phyloP scores from a whole-genome alignment of 129 eudicot genomes.

The Saussurea involucrata region DNA sequence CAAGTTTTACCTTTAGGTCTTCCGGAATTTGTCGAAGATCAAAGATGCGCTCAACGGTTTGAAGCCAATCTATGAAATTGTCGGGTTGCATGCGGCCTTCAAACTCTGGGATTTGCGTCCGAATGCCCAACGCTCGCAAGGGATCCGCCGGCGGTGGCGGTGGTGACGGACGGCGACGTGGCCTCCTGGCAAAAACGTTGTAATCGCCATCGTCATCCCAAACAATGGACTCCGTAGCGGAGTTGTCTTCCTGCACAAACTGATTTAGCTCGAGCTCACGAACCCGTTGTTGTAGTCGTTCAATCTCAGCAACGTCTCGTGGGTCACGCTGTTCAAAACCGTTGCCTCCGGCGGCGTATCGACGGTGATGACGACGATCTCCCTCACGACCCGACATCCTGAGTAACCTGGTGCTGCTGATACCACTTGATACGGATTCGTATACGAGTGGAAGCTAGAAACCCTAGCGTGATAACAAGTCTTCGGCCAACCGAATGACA shows the following conservation, averaged over 20 bases:
- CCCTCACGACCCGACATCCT: neutral
- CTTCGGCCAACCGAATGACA: too few species aligned
- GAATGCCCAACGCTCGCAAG: neutral
- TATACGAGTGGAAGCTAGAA: too few species aligned
- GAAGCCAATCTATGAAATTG: neutral
- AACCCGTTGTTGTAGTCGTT: neutral
- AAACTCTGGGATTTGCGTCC: neutral
- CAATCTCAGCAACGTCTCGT: neutral
- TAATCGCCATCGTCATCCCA: too few species aligned
- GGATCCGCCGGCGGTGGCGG: neutral
- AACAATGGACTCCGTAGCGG: too few species aligned
- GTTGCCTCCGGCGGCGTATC: slow-evolving; percentile 11
- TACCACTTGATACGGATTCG: slow-evolving; percentile 11
- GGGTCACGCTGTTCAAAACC: neutral
- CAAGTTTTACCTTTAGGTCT: too few species aligned
- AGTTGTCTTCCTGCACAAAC: too few species aligned
- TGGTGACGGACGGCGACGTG: neutral
- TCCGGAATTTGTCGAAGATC: too few species aligned
- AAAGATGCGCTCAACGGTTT: neutral
- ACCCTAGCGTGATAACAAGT: too few species aligned
- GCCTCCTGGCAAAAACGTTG: too few species aligned
- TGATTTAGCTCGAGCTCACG: too few species aligned
- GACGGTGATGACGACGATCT: slow-evolving; percentile 1
- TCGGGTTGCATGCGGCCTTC: slow-evolving; percentile 1
- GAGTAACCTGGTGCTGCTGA: neutral